A percentile compares a stretch with the other conserved stretches of the same genome.
These are phyloP conservation scores for Ogataea ganodermae DNA, from an alignment of 805 yeast species.

Conservation along the genomic window DNA sequence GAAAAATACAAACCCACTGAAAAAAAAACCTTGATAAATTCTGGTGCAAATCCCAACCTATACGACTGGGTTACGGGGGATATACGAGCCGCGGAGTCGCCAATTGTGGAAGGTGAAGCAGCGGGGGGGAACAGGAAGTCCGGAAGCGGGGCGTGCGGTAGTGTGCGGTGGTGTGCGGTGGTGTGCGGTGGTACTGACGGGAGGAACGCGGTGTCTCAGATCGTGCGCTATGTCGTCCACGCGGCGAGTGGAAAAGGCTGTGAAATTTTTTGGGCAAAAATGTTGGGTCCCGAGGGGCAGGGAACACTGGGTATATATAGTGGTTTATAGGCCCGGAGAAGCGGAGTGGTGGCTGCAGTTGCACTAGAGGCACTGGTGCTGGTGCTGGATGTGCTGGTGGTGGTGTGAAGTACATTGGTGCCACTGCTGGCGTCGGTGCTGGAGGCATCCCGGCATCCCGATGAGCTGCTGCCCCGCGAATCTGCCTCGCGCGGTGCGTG, in stretches of 20 bases:
- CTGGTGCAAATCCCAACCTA: background rate
- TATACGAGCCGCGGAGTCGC: conserved; percentile 3
- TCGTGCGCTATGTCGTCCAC: conserved; percentile 7
- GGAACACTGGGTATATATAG: background rate
- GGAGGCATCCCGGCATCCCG: too few species aligned
- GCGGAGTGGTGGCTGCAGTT: too few species aligned
- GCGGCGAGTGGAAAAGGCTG: background rate
- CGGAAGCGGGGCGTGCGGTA: background rate
- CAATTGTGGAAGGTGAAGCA: conserved; percentile 5
- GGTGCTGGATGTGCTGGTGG: too few species aligned
- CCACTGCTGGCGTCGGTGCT: too few species aligned
- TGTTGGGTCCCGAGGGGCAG: background rate
- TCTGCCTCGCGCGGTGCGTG: too few species aligned
- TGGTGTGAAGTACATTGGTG: too few species aligned
- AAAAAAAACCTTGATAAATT: background rate
- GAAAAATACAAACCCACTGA: background rate
- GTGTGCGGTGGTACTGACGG: background rate
- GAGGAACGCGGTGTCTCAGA: too few species aligned
- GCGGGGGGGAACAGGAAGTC: background rate
- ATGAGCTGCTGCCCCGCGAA: too few species aligned
- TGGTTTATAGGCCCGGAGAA: too few species aligned
- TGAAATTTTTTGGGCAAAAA: conserved; percentile 3
- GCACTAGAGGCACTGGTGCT: too few species aligned
- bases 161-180: background rate
- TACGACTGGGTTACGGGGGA: too few species aligned